Conservation (phyloP, 2,329 filamentous ascomycete species). For the Claviceps lovelessii region DNA sequence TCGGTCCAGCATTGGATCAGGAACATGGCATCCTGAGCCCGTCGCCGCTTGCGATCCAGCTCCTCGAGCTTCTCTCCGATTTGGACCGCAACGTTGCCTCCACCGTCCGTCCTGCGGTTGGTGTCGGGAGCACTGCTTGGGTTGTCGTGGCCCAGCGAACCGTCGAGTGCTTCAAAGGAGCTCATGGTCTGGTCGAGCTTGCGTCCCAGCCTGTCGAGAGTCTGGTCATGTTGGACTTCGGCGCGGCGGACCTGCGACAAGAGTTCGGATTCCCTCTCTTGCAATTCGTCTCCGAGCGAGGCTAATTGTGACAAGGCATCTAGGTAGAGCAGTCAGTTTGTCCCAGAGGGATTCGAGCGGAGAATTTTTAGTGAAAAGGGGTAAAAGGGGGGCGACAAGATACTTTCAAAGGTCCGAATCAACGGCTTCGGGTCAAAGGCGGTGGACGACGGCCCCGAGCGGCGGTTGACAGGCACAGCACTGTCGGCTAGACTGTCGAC, state of each 20-base stretch:
- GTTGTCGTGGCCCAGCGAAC: constrained; percentile 55
- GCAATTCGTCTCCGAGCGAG: constrained; percentile 65
- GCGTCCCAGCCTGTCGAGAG: constrained; percentile 69
- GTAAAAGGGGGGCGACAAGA: constrained; percentile 7
- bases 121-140: constrained; percentile 17
- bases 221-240: constrained; percentile 83
- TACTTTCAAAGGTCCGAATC: constrained; percentile 85
- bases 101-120: constrained; percentile 33
- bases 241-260: constrained; percentile 80
- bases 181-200: constrained; percentile 88
- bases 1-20: constrained; percentile 95
- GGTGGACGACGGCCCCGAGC: constrained; percentile 51
- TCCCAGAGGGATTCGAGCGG: not conserved
- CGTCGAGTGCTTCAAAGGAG: constrained; percentile 80
- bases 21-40: constrained; percentile 87
- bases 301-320: constrained; percentile 54
- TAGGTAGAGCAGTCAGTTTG: constrained; percentile 13
- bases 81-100: constrained; percentile 82
- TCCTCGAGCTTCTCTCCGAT: constrained; percentile 91
- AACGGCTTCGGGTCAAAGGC: constrained; percentile 90
- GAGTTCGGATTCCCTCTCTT: constrained; percentile 80
- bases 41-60: constrained; percentile 76
- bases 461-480: constrained; percentile 63
- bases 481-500: constrained; percentile 83
- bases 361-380: not conserved